Evolutionary conservation across 495 filamentous ascomycete species (phyloP), one percentile per base, ranked within the genome.

Genomic region (Annulohypoxylon stygium): DNA sequence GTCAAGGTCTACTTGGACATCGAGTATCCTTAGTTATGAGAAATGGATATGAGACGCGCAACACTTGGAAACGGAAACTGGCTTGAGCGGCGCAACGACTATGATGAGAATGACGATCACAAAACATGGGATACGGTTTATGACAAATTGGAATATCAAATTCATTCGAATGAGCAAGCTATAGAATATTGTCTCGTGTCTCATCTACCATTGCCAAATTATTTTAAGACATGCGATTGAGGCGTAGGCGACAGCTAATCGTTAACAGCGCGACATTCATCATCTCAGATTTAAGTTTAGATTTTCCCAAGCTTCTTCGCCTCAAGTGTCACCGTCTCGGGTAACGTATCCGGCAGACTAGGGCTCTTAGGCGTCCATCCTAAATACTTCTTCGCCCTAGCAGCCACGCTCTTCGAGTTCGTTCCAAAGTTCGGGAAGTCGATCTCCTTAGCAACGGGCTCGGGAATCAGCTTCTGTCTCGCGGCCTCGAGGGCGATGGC

Each of bases 401-500:
- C 79, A 4, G 88, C 88, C 16, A 81, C 82, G 8, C 85, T 83
- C 74, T 88, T 85, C 25, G 88, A 90, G 69, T 92, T 93, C 69
- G 83, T 77, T 0, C 87, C 89, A 83, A 84, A 88, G 14, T 75
- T 26, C 23, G 70, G 67, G 20, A 61, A 48, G 6, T 77, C 68
- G 47, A 69, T 50, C 12, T 78, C 69, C 62, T 75, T 75, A 16
- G 91, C 85, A 41, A 87, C 84, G 1, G 88, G 83, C 10, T 85
- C 86, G 18, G 88, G 78, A 53, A 94, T 86, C 48, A 90, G 87
- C 1, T 90, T 89, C 79, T 90, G 87, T 70, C 88, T 86, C 53
- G 88, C 83, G 5, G 91, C 90, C 73, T 86, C 85, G 62, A 86
- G 78, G 0, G 89, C 91, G 67, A 96, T 80, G 20, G 80, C 78